Percentiles rank a stretch among this genome's conserved stretches.
These are phyloP conservation scores for Thamnidium elegans DNA, from an alignment of 192 early-diverging fungal genomes.

Conservation along the genomic window DNA sequence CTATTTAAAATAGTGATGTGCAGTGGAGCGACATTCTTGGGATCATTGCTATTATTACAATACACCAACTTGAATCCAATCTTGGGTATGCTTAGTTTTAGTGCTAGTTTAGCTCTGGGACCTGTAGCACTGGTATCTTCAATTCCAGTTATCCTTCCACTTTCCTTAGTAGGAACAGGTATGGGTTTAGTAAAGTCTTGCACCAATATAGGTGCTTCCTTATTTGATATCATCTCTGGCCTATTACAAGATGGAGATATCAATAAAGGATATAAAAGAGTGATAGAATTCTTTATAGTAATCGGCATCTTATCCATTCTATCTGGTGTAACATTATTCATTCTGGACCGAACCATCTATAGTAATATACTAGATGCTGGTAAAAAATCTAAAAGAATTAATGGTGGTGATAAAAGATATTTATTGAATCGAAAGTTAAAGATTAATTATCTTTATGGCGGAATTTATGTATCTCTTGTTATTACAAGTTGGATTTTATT, in stretches of 20 bases:
- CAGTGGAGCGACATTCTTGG: constrained; percentile 23
- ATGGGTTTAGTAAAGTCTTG: constrained; percentile 63
- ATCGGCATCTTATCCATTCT: constrained; percentile 16
- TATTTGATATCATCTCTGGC: constrained; percentile 60
- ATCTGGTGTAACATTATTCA: constrained; percentile 14
- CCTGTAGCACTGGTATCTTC: constrained; percentile 57
- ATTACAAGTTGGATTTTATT: constrained; percentile 27
- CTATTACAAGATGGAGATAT: constrained; percentile 50
- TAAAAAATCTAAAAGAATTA: constrained; percentile 2
- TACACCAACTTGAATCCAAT: constrained; percentile 52
- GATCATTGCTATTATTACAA: constrained; percentile 41
- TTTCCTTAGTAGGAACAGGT: constrained; percentile 56
- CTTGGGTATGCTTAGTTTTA: constrained; percentile 57
- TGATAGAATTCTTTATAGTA: constrained; percentile 31
- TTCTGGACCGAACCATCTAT: constrained; percentile 28
- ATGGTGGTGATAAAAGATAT: constrained; percentile 11
- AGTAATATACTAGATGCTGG: constrained; percentile 21
- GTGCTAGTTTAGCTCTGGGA: constrained; percentile 54
- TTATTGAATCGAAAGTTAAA: neutral
- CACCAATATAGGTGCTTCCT: constrained; percentile 57
- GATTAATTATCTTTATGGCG: constrained; percentile 27
- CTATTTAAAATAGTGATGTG: constrained; percentile 22
- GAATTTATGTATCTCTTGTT: constrained; percentile 6
- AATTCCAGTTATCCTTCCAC: constrained; percentile 54
- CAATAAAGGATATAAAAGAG: constrained; percentile 30